phyloP scores from a whole-genome alignment of 1,284 basidiomycete species.

The Pascua sp. region DNA sequence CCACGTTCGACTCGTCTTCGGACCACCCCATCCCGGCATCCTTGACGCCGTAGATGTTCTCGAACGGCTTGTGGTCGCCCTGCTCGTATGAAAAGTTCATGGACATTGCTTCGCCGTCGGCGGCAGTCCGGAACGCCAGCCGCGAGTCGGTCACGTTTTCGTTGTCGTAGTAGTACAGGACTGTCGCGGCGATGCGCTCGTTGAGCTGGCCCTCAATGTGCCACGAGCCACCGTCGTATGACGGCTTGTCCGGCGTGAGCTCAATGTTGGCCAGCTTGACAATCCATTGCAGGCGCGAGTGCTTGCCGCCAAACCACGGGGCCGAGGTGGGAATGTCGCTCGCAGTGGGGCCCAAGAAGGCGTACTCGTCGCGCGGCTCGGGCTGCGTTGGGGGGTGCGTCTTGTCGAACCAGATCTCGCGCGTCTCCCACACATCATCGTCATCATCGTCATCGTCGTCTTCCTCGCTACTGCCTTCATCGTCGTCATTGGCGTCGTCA shows the following conservation, averaged over 20 bases:
- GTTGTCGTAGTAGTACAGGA: constrained; percentile 17
- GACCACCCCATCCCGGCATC: not conserved
- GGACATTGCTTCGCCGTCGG: not conserved
- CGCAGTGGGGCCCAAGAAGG: not conserved
- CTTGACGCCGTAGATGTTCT: not conserved
- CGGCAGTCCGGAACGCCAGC: constrained; percentile 5
- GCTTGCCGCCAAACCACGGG: not conserved
- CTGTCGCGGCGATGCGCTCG: constrained; percentile 14
- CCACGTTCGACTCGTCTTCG: not conserved
- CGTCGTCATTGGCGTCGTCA: not conserved
- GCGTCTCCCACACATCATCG: not conserved
- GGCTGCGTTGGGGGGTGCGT: constrained; percentile 6
- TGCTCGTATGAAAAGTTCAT: constrained; percentile 3
- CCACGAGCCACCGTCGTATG: constrained; percentile 10
- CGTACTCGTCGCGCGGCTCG: constrained; percentile 5
- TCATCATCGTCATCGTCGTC: not conserved
- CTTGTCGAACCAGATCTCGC: constrained; percentile 1
- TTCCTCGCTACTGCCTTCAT: not conserved
- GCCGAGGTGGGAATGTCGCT: not conserved
- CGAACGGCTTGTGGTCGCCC: constrained; percentile 8
- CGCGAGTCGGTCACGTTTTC: constrained; percentile 12
- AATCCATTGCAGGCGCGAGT: constrained; percentile 9
- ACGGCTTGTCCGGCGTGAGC: constrained; percentile 15
- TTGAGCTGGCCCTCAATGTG: constrained; percentile 15
- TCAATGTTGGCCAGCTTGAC: constrained; percentile 18